Conservation (phyloP, 2,329 filamentous ascomycete genomes). For the Elsinoe fawcettii region DNA sequence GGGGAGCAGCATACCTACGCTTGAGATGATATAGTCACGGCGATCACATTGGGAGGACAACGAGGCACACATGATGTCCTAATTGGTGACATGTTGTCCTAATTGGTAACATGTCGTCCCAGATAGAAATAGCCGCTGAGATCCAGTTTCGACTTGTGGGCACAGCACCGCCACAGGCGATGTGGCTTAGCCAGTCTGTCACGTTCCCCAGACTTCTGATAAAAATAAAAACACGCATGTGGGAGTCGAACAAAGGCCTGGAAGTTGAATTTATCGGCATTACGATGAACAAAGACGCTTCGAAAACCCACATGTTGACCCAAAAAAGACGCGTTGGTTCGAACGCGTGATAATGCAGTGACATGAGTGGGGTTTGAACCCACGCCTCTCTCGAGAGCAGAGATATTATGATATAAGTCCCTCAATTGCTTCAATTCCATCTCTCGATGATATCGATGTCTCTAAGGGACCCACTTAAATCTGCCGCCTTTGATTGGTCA, state of each 20-base stretch:
- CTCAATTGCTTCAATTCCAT: too few relatives aligned
- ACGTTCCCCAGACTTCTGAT: not conserved
- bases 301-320: not conserved
- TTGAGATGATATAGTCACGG: too few relatives aligned
- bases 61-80: too few relatives aligned
- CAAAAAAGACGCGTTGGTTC: not conserved
- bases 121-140: too few relatives aligned
- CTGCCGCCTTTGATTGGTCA: not conserved
- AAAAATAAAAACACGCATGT: not conserved
- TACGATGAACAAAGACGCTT: too few relatives aligned
- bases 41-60: too few relatives aligned
- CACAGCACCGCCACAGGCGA: not conserved
- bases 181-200: not conserved
- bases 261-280: not conserved
- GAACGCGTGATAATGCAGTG: not conserved
- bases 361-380: slow-evolving; percentile 7
- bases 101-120: too few relatives aligned
- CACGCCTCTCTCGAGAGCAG: not conserved
- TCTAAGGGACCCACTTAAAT: not conserved
- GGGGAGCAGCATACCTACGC: too few relatives aligned
- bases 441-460: too few relatives aligned
- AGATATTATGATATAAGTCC: not conserved
- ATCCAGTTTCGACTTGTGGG: too few relatives aligned
- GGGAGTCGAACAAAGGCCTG: not conserved
- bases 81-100: too few relatives aligned